Evolutionary conservation across 768 basidiomycete species (phyloP).

Genomic region (Kwoniella sp.): DNA sequence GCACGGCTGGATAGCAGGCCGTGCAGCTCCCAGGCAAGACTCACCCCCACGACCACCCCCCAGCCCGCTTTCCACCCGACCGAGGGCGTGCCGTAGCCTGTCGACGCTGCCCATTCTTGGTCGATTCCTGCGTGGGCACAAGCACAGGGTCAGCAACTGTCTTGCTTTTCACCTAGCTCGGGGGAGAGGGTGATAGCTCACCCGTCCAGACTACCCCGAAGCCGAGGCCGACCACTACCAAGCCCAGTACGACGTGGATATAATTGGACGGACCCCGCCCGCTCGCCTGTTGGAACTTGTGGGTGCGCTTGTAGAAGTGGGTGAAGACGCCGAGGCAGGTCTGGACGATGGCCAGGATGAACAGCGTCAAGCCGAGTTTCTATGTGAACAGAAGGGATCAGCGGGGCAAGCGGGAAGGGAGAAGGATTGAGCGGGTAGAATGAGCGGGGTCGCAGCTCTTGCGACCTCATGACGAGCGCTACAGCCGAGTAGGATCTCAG

Average conservation of each 20-base stretch:
- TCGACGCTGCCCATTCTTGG: slow-evolving; percentile 56
- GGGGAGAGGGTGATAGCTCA: neutral
- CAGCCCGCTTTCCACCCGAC: slow-evolving; percentile 35
- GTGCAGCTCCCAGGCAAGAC: neutral
- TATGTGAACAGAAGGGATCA: slow-evolving; percentile 7
- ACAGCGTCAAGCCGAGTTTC: slow-evolving; percentile 57
- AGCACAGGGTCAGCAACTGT: neutral
- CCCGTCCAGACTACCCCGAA: slow-evolving; percentile 33
- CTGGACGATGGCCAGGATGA: slow-evolving; percentile 57
- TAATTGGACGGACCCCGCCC: slow-evolving; percentile 55
- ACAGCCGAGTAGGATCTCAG: neutral
- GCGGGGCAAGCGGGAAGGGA: neutral
- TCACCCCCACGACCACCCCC: slow-evolving; percentile 31
- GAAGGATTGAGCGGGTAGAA: no score
- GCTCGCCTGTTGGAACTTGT: slow-evolving; percentile 18
- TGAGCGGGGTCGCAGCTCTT: no score
- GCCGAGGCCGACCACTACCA: slow-evolving; percentile 56
- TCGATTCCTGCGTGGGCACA: slow-evolving; percentile 27
- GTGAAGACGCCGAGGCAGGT: slow-evolving; percentile 7
- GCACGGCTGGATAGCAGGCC: no score
- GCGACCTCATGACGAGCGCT: no score
- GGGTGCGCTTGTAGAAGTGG: slow-evolving; percentile 12
- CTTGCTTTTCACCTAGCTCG: neutral
- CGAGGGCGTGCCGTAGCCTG: slow-evolving; percentile 52
- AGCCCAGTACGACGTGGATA: slow-evolving; percentile 58